Base-by-base conservation (phyloP, 129 eudicot species). In the Oenanthe sinensis region DNA sequence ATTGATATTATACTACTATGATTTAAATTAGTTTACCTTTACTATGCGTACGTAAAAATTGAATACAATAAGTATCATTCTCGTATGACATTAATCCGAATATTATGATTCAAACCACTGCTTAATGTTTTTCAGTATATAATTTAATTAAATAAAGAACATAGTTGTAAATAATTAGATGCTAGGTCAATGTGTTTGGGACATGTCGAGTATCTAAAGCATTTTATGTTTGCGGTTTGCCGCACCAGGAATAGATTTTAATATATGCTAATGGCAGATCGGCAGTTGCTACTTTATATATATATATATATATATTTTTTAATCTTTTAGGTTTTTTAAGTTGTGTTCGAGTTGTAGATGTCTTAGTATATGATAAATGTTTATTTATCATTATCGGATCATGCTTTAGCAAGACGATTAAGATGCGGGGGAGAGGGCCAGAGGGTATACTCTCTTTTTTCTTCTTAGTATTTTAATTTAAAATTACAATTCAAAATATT, bases 161-260 rank as follows among this genome's bases (percentile, higher is more conserved):
- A 58, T 58, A 58, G 67, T 6, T n/a, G 6, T n/a, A 60, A n/a
- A 60, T 2, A 60, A 60, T 8, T n/a, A 24, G 30, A n/a, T 60
- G 67, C 14, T 2, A 58, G 67, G 67, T 58, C 67, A 58, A n/a
- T 58, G 67, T 58, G 33, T 60, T 60, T n/a, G 68, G 15, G 68
- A 60, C 68, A n/a, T 60, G 68, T 60, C 68, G 68, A 60, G 68
- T 60, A 60, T 60, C 67, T 60, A 60, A 60, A 60, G 68, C 68
- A 60, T 60, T 8, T 60, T n/a, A 60, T 60, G 68, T 9, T 58
- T 60, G 68, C 68, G 68, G 68, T 60, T 60, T 60, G 68, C 36
- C 68, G 15, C 68, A 60, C 68, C 68, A 60, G 5, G 33, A 60
- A 24, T 60, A 7, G 28, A 60, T 60, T 60, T 60, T 39, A 39